Conservation (phyloP, 2,329 filamentous ascomycete genomes). For the Epicoccum sorghinum region DNA sequence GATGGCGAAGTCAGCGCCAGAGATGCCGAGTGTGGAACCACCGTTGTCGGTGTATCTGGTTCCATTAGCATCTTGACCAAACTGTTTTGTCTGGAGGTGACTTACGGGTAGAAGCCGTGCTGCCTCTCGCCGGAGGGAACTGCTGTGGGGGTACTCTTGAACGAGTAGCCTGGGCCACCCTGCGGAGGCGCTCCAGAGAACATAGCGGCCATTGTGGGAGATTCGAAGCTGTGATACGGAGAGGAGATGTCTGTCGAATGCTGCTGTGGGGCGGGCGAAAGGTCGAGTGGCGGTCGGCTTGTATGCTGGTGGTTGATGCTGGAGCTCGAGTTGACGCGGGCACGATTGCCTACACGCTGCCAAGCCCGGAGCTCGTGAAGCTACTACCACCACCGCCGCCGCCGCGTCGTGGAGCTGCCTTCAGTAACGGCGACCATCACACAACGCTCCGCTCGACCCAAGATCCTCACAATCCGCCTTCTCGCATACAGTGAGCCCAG, state of each 20-base stretch:
- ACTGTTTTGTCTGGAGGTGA: not conserved
- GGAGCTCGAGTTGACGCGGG: slow-evolving; percentile 38
- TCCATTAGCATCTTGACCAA: slow-evolving; percentile 21
- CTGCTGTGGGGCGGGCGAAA: slow-evolving; percentile 18
- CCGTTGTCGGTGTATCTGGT: slow-evolving; percentile 95
- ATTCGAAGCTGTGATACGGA: slow-evolving; percentile 5
- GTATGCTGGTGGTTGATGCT: slow-evolving; percentile 28
- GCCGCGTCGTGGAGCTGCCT: slow-evolving; percentile 20
- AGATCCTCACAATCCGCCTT: not conserved
- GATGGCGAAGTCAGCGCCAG: slow-evolving; percentile 92
- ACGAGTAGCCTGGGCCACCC: slow-evolving; percentile 65
- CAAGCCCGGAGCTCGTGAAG: slow-evolving; percentile 18
- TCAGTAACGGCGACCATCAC: slow-evolving; percentile 4
- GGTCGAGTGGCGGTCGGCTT: slow-evolving; percentile 22
- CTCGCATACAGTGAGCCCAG: not conserved
- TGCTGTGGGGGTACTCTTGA: slow-evolving; percentile 58
- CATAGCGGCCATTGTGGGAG: slow-evolving; percentile 59
- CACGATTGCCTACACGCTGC: slow-evolving; percentile 19
- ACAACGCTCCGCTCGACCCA: slow-evolving; percentile 2
- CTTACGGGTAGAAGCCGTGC: slow-evolving; percentile 93
- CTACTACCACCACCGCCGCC: slow-evolving; percentile 15
- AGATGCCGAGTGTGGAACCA: slow-evolving; percentile 93
- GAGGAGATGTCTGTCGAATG: not conserved
- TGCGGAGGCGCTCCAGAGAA: slow-evolving; percentile 57
- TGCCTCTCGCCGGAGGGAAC: slow-evolving; percentile 61